A percentile compares a stretch with the other conserved stretches of the same genome.
These are phyloP conservation scores for Amanita jacksonii DNA, from an alignment of 768 basidiomycete genomes.

Conservation along the genomic window DNA sequence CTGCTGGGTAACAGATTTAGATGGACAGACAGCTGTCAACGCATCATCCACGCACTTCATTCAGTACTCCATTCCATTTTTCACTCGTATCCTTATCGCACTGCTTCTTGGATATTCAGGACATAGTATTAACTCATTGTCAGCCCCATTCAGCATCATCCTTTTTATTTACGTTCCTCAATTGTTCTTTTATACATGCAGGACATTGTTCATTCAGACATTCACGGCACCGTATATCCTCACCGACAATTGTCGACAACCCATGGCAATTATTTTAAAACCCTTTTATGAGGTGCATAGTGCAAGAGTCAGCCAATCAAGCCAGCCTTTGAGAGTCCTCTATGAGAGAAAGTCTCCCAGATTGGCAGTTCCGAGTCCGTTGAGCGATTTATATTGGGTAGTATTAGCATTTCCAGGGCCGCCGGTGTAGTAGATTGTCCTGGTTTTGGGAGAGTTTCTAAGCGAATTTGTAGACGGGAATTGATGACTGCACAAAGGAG, in stretches of 20 bases:
- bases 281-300: no score
- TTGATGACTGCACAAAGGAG: background rate
- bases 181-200: conserved; percentile 3
- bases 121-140: no score
- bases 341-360: no score
- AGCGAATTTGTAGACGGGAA: background rate
- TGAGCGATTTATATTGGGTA: no score
- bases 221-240: background rate
- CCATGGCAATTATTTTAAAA: background rate
- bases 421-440: no score
- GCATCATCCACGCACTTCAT: background rate
- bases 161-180: no score
- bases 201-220: conserved; percentile 6
- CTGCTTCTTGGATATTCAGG: conserved; percentile 4
- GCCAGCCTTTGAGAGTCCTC: no score
- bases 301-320: no score
- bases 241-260: background rate
- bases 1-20: conserved; percentile 2
- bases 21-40: background rate
- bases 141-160: no score
- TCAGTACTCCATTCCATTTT: no score
- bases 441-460: background rate
- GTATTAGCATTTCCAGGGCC: no score
- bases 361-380: no score
- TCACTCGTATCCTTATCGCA: conserved; percentile 8